These are phyloP conservation scores for Erigeron philadelphicus DNA, from an alignment of 140 eudicot genomes.

Conservation along the genomic window DNA sequence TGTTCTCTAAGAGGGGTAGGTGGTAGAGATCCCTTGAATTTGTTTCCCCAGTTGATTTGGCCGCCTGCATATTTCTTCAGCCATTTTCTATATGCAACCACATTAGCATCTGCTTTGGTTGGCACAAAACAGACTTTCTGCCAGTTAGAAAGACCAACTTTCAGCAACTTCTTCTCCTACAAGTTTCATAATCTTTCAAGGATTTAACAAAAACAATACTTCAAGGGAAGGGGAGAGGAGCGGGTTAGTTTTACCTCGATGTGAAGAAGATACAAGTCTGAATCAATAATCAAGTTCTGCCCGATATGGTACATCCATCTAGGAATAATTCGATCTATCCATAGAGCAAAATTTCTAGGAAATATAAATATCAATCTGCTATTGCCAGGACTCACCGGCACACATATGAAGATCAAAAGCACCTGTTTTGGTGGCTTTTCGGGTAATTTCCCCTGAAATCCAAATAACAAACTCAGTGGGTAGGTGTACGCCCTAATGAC, in stretches of 20 bases:
- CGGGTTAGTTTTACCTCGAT: slow-evolving; percentile 37
- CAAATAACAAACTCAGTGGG: not conserved
- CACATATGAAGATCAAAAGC: slow-evolving; percentile 41
- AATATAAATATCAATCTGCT: slow-evolving; percentile 52
- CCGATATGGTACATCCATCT: slow-evolving; percentile 56
- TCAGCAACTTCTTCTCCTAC: slow-evolving; percentile 43
- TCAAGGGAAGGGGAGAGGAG: not conserved
- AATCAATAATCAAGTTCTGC: slow-evolving; percentile 56
- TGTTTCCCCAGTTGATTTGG: slow-evolving; percentile 54
- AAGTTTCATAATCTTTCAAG: not conserved
- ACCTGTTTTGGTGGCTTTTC: slow-evolving; percentile 4
- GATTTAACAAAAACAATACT: not conserved
- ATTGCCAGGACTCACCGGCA: slow-evolving; percentile 64
- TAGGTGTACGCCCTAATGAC: no score
- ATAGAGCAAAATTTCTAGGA: slow-evolving; percentile 53
- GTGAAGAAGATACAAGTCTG: slow-evolving; percentile 61
- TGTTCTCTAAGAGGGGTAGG: slow-evolving; percentile 70
- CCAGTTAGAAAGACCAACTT: slow-evolving; percentile 55
- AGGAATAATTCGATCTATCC: slow-evolving; percentile 47
- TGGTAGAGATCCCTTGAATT: slow-evolving; percentile 32
- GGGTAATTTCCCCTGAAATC: not conserved
- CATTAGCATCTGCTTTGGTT: slow-evolving; percentile 62
- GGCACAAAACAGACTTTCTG: slow-evolving; percentile 68
- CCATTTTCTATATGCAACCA: slow-evolving; percentile 66
- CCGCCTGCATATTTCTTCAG: slow-evolving; percentile 55